phyloP scores from a whole-genome alignment of 1,139 yeast species.

The Pichia sp. region DNA sequence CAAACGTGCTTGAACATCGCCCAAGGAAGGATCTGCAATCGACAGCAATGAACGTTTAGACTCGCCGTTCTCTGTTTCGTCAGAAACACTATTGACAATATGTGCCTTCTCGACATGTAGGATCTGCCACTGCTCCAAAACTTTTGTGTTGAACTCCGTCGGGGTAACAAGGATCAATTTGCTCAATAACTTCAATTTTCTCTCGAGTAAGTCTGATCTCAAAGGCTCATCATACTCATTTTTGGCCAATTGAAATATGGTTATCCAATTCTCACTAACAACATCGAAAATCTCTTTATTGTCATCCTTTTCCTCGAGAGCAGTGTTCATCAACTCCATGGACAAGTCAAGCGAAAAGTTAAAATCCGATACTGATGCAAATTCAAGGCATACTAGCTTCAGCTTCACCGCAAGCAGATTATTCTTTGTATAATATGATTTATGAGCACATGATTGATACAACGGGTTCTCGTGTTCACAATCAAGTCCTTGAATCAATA shows the following conservation, averaged over 20 bases:
- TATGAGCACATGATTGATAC: slow-evolving; percentile 5
- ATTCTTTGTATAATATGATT: slow-evolving; percentile 20
- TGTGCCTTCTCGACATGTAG: slow-evolving; percentile 19
- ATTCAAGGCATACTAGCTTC: slow-evolving; percentile 49
- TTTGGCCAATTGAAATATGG: slow-evolving; percentile 53
- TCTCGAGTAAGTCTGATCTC: slow-evolving; percentile 19
- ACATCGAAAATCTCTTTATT: slow-evolving; percentile 18
- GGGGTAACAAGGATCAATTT: slow-evolving; percentile 38
- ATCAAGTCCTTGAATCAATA: slow-evolving; percentile 32
- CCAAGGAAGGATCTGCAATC: slow-evolving; percentile 6
- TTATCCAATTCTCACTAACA: slow-evolving; percentile 43
- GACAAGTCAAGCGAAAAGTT: slow-evolving; percentile 40
- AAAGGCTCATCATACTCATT: slow-evolving; percentile 22
- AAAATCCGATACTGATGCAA: slow-evolving; percentile 51
- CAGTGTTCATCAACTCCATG: slow-evolving; percentile 26
- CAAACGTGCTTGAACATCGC: slow-evolving; percentile 20
- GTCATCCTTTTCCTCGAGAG: slow-evolving; percentile 11
- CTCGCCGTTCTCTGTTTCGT: no score
- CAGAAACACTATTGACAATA: no score
- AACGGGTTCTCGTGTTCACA: slow-evolving; percentile 13
- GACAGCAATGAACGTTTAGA: no score
- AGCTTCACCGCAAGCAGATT: slow-evolving; percentile 25
- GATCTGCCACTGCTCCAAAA: slow-evolving; percentile 38
- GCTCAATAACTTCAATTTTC: slow-evolving; percentile 46
- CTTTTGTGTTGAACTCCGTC: slow-evolving; percentile 31